phyloP scores from a whole-genome alignment of 129 eudicot genomes.

The Chrysanthemum makinoi region DNA sequence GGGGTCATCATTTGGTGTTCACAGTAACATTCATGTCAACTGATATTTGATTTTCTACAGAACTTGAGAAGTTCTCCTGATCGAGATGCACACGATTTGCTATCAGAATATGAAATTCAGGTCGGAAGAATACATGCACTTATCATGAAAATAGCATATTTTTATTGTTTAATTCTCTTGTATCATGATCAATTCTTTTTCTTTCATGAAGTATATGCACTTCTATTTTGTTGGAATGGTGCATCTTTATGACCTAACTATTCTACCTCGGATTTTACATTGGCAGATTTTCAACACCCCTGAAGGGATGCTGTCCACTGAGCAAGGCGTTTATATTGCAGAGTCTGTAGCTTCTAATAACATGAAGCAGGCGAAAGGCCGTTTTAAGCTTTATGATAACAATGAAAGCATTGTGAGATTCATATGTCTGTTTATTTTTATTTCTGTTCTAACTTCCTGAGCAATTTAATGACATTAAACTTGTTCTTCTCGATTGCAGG shows the following conservation, averaged over 20 bases:
- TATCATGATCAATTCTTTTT: conserved; percentile 1
- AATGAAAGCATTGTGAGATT: conserved; percentile 46
- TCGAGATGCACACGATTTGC: conserved; percentile 70
- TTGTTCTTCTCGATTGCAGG: conserved; percentile 42
- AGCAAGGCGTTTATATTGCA: conserved; percentile 95
- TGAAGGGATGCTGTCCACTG: conserved; percentile 96
- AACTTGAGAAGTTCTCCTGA: conserved; percentile 69
- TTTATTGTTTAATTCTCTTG: conserved; percentile 15
- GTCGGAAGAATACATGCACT: conserved; percentile 34
- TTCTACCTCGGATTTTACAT: background rate
- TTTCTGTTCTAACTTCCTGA: conserved; percentile 3
- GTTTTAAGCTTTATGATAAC: conserved; percentile 56
- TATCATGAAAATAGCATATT: background rate
- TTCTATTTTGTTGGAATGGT: background rate
- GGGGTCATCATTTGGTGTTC: background rate
- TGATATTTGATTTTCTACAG: conserved; percentile 39
- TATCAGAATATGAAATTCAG: conserved; percentile 80
- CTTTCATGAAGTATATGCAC: background rate
- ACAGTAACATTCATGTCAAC: conserved; percentile 8
- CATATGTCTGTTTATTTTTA: conserved; percentile 8
- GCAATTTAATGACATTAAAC: conserved; percentile 3
- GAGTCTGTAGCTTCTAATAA: conserved; percentile 68
- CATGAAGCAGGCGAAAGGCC: conserved; percentile 78
- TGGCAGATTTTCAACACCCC: conserved; percentile 83
- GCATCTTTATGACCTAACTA: conserved; percentile 10